Evolutionary conservation across 2,329 filamentous ascomycete genomes (phyloP).

Genomic region (Colletotrichum liaoningense): DNA sequence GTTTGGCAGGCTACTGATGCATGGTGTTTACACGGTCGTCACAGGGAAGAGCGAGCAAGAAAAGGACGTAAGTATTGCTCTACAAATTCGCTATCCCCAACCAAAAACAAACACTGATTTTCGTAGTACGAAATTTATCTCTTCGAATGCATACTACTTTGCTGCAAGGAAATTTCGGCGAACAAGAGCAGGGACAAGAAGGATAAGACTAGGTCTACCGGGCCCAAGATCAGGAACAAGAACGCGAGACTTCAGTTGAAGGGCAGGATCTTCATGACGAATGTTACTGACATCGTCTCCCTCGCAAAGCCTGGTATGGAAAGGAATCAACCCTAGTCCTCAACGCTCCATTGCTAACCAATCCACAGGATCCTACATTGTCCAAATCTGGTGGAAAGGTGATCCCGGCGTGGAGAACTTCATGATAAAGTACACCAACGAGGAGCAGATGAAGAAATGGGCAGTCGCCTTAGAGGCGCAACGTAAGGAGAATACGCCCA

Average conservation of each 20-base stretch:
- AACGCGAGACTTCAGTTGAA: conserved; percentile 92
- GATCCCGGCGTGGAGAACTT: conserved; percentile 97
- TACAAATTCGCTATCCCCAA: too few relatives aligned
- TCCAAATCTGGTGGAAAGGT: conserved; percentile 99
- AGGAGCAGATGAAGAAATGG: conserved; percentile 96
- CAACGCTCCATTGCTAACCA: conserved; percentile 16
- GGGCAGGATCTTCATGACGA: conserved; percentile 98
- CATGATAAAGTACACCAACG: conserved; percentile 90
- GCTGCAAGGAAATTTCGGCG: conserved; percentile 93
- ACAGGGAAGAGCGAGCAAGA: conserved; percentile 92
- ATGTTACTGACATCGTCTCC: conserved; percentile 94
- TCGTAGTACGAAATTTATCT: conserved; percentile 94
- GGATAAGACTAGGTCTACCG: conserved; percentile 68
- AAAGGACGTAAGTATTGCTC: conserved; percentile 77
- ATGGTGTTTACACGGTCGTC: conserved; percentile 91
- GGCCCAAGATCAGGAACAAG: conserved; percentile 69
- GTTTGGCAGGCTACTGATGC: conserved; percentile 90
- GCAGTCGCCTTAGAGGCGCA: conserved; percentile 82
- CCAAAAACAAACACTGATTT: conserved; percentile 1
- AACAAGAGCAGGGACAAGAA: conserved; percentile 86
- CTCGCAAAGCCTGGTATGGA: conserved; percentile 85
- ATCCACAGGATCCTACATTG: conserved; percentile 82
- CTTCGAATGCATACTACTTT: conserved; percentile 94
- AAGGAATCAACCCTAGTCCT: not conserved
- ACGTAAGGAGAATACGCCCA: conserved; percentile 69